Percentiles rank a stretch among this genome's conserved stretches.
phyloP scores from a whole-genome alignment of 345 rosid genomes.

The Eutrema yunnanense region DNA sequence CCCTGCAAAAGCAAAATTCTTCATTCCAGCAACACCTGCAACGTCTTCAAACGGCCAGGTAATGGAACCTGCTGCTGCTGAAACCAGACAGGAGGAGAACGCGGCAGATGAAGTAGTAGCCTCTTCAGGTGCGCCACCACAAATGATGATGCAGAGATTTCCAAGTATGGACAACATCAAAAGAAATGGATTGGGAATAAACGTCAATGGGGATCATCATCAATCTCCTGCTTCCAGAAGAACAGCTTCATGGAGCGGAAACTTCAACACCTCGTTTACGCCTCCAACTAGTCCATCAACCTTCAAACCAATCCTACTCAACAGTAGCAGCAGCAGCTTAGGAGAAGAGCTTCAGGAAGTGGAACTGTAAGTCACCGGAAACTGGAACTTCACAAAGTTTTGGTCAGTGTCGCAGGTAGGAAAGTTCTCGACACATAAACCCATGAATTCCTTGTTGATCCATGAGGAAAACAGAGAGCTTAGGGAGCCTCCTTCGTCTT shows the following conservation, averaged over 20 bases:
- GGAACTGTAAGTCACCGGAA: slow-evolving; percentile 53
- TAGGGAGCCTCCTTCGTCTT: slow-evolving; percentile 2
- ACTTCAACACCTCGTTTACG: slow-evolving; percentile 37
- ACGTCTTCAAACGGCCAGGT: slow-evolving; percentile 37
- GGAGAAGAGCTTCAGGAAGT: slow-evolving; percentile 93
- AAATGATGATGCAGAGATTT: slow-evolving; percentile 47
- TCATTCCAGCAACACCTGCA: slow-evolving; percentile 58
- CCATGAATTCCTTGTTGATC: background rate
- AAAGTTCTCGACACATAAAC: slow-evolving; percentile 1
- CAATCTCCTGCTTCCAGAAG: slow-evolving; percentile 47
- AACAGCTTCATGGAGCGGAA: slow-evolving; percentile 91
- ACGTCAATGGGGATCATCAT: slow-evolving; percentile 23
- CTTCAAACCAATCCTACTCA: slow-evolving; percentile 26
- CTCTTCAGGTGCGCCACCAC: slow-evolving; percentile 23
- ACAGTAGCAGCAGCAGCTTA: slow-evolving; percentile 45
- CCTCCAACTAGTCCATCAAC: slow-evolving; percentile 28
- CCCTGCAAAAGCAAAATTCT: slow-evolving; percentile 70
- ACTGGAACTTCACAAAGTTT: background rate
- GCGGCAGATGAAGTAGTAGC: slow-evolving; percentile 19
- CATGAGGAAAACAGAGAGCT: slow-evolving; percentile 6
- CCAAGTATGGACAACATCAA: slow-evolving; percentile 67
- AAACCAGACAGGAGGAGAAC: slow-evolving; percentile 39
- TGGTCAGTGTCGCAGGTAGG: background rate
- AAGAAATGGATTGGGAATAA: slow-evolving; percentile 23
- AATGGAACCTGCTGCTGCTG: slow-evolving; percentile 44